phyloP scores from a whole-genome alignment of 2,329 filamentous ascomycete genomes.

The Microsporum audouinii region DNA sequence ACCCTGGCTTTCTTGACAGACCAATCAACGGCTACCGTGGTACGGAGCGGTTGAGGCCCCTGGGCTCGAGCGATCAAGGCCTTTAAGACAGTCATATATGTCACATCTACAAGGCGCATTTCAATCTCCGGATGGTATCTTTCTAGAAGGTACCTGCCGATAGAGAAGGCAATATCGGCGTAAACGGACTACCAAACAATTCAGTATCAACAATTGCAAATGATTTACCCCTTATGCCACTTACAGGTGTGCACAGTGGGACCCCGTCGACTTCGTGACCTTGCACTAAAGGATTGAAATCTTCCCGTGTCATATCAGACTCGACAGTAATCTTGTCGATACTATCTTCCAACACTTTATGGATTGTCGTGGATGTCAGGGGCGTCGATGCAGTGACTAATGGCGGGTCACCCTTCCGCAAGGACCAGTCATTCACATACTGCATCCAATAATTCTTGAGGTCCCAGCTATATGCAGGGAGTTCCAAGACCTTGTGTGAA shows the following conservation, averaged over 20 bases:
- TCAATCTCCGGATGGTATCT: not conserved
- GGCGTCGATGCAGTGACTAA: not conserved
- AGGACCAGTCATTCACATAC: constrained; percentile 10
- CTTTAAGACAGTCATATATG: constrained; percentile 7
- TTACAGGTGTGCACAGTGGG: constrained; percentile 10
- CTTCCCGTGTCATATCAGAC: not conserved
- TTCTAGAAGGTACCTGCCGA: constrained; percentile 7
- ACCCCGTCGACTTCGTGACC: constrained; percentile 10
- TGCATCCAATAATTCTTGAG: constrained; percentile 56
- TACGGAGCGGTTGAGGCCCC: constrained; percentile 1
- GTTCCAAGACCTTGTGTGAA: constrained; percentile 48
- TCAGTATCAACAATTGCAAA: not conserved
- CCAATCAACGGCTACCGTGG: constrained; percentile 6
- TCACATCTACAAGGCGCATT: constrained; percentile 6
- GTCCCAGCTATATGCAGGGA: constrained; percentile 59
- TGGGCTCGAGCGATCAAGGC: constrained; percentile 7
- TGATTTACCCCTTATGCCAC: not conserved
- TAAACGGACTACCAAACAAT: constrained; percentile 11
- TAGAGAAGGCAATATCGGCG: constrained; percentile 9
- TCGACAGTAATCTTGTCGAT: constrained; percentile 1
- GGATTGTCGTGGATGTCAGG: constrained; percentile 2
- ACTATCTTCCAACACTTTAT: constrained; percentile 3
- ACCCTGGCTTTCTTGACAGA: not conserved
- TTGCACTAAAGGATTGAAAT: constrained; percentile 2
- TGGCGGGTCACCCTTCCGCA: constrained; percentile 5